A percentile compares a stretch with the other conserved stretches of the same genome.
phyloP scores from a whole-genome alignment of 306 rosid species.

The Pueraria montana region DNA sequence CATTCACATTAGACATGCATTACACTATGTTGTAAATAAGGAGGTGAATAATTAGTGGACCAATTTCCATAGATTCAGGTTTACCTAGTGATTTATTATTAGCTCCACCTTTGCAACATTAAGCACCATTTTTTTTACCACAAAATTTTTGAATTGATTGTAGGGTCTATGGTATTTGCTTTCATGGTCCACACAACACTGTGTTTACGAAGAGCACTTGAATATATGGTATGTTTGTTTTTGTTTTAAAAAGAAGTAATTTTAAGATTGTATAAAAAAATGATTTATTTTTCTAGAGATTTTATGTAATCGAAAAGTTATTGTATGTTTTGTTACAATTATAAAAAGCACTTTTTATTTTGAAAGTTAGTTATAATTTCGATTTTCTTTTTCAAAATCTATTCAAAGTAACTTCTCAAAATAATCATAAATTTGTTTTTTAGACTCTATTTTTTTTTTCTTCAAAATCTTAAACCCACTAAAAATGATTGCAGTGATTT shows the following conservation, averaged over 20 bases:
- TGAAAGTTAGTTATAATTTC: neutral
- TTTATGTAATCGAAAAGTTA: neutral
- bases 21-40: neutral
- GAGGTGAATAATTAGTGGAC: conserved; percentile 9
- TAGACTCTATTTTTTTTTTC: neutral
- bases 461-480: neutral
- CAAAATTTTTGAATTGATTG: neutral
- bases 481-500: neutral
- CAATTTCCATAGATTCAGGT: conserved; percentile 15
- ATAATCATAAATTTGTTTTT: neutral
- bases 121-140: neutral
- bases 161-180: conserved; percentile 21
- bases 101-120: conserved; percentile 7
- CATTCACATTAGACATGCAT: conserved; percentile 25
- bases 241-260: no score
- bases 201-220: conserved; percentile 15
- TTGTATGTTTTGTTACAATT: neutral
- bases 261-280: neutral
- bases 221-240: neutral
- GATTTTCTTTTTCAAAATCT: neutral
- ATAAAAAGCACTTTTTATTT: neutral
- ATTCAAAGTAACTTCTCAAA: neutral
- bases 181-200: conserved; percentile 28
- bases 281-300: neutral
- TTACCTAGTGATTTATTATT: conserved; percentile 37